Evolutionary conservation across 306 rosid species (phyloP).

Genomic region (Gillenia trifoliata): DNA sequence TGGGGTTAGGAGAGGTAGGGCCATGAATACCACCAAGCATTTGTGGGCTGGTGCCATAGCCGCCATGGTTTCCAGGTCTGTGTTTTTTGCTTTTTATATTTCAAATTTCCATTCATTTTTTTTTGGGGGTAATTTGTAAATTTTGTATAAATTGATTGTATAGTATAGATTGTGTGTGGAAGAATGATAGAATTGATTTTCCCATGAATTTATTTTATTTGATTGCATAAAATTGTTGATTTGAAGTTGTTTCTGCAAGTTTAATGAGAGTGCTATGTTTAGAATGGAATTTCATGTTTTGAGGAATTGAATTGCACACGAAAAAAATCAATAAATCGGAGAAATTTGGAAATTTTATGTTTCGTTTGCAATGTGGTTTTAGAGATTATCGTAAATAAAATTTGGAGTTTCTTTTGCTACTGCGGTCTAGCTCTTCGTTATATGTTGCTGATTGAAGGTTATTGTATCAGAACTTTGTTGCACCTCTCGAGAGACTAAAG

Average conservation of each 20-base stretch:
- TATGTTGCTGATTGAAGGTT: constrained; percentile 7
- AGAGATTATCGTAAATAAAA: not conserved
- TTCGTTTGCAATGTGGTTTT: not conserved
- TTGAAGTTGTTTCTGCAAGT: not conserved
- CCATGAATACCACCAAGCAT: constrained; percentile 83
- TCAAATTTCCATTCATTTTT: not conserved
- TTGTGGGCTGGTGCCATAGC: constrained; percentile 95
- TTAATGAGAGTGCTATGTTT: not conserved
- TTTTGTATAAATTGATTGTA: no score
- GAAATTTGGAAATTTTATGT: constrained; percentile 2
- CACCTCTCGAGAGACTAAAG: constrained; percentile 97
- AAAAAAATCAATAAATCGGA: no score
- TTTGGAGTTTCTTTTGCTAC: not conserved
- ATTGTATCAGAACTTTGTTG: constrained; percentile 72
- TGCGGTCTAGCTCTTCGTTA: not conserved
- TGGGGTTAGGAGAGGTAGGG: constrained; percentile 41
- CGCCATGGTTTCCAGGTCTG: constrained; percentile 98
- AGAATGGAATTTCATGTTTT: not conserved
- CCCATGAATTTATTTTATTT: not conserved
- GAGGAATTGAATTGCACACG: not conserved
- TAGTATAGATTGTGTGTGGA: not conserved
- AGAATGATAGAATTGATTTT: not conserved
- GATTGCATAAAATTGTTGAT: not conserved
- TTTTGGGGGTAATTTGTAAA: not conserved
- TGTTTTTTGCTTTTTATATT: not conserved